These are phyloP conservation scores for Coemansia sp. DNA, from an alignment of 192 early-diverging fungal genomes.

Conservation along the genomic window DNA sequence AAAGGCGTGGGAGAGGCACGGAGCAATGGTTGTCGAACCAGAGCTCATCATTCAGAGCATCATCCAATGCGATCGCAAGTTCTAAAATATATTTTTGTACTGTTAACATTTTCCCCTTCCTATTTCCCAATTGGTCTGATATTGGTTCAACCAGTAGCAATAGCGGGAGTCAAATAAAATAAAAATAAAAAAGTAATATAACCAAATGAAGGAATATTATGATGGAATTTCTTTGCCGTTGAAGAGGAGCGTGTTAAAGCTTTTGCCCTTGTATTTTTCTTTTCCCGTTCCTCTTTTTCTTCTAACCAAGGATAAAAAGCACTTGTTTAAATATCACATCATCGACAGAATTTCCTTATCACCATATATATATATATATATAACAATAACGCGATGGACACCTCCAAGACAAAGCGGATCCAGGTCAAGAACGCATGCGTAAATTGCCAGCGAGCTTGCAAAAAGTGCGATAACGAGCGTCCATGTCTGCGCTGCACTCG, in stretches of 20 bases:
- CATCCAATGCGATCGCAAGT: slow-evolving; percentile 25
- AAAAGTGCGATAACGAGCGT: slow-evolving; percentile 87
- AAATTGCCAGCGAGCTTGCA: slow-evolving; percentile 87
- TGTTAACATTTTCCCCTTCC: neutral
- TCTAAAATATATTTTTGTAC: slow-evolving; percentile 3
- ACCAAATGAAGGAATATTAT: neutral
- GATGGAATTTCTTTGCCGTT: too few relatives aligned
- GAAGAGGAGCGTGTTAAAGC: neutral
- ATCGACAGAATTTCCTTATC: too few relatives aligned
- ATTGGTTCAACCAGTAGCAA: slow-evolving; percentile 1
- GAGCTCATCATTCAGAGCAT: slow-evolving; percentile 50
- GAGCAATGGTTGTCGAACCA: slow-evolving; percentile 20
- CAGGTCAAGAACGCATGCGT: slow-evolving; percentile 92
- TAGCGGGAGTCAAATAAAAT: neutral
- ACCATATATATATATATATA: neutral
- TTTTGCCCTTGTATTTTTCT: slow-evolving; percentile 3
- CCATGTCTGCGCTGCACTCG: slow-evolving; percentile 83
- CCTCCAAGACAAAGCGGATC: slow-evolving; percentile 56
- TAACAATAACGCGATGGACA: too few relatives aligned
- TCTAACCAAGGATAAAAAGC: neutral
- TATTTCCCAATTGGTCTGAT: neutral
- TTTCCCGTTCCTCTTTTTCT: neutral
- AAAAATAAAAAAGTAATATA: neutral
- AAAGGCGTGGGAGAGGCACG: slow-evolving; percentile 15
- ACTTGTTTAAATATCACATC: too few relatives aligned